Evolutionary conservation across 2,329 filamentous ascomycete species (phyloP).

Genomic region (Xylaria sp.): DNA sequence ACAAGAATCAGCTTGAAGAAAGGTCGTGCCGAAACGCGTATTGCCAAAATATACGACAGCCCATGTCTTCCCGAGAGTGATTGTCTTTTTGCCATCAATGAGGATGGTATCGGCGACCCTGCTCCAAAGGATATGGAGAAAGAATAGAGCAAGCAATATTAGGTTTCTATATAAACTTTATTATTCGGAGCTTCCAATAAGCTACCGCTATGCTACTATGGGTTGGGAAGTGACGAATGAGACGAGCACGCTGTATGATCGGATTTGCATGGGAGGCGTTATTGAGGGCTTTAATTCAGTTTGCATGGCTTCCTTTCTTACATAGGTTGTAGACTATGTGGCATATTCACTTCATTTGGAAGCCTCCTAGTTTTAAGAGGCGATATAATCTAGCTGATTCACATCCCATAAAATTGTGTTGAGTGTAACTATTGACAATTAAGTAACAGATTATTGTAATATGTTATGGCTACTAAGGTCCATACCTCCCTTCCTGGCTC

Average conservation of each 20-base stretch:
- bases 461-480: background rate
- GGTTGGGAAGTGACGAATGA: constrained; percentile 23
- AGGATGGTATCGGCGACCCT: constrained; percentile 96
- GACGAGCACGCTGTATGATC: constrained; percentile 26
- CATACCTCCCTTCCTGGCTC: too few relatives aligned
- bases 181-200: constrained; percentile 3
- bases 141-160: constrained; percentile 41
- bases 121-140: constrained; percentile 96
- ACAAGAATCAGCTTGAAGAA: constrained; percentile 96
- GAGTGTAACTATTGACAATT: background rate
- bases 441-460: background rate
- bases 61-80: constrained; percentile 97
- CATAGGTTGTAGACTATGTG: constrained; percentile 1
- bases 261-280: constrained; percentile 37
- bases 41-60: constrained; percentile 99
- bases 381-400: background rate
- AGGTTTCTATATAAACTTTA: background rate
- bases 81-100: constrained; percentile 94
- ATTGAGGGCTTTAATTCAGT: constrained; percentile 25
- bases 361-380: constrained; percentile 3
- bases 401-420: background rate
- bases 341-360: constrained; percentile 7
- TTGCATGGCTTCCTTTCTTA: constrained; percentile 23
- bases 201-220: constrained; percentile 6
- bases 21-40: constrained; percentile 91